These are phyloP conservation scores for Leishmania guyanensis DNA, from an alignment of 208 protist genomes.

Conservation along the genomic window DNA sequence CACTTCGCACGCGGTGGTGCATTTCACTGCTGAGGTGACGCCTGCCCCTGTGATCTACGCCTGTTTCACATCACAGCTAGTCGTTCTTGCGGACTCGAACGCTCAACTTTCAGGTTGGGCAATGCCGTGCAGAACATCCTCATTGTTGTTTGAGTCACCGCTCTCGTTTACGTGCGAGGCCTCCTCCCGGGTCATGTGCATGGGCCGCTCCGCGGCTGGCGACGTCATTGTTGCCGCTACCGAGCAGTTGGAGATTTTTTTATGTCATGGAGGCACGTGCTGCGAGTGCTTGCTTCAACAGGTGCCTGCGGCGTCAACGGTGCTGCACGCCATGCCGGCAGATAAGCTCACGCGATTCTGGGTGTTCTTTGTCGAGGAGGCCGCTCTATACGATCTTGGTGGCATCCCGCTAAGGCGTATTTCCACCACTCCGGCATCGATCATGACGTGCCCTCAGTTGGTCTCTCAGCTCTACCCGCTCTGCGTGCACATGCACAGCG, in stretches of 20 bases:
- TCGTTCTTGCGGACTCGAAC: slow-evolving; percentile 28
- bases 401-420: slow-evolving; percentile 16
- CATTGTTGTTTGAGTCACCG: slow-evolving; percentile 2
- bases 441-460: slow-evolving; percentile 7
- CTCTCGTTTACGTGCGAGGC: slow-evolving; percentile 17
- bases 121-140: background rate
- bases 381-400: slow-evolving; percentile 7
- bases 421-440: background rate
- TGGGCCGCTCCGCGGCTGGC: slow-evolving; percentile 7
- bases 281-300: slow-evolving; percentile 15
- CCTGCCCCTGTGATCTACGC: slow-evolving; percentile 8
- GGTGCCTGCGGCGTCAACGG: background rate
- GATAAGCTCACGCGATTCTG: slow-evolving; percentile 13
- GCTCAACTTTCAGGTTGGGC: slow-evolving; percentile 19
- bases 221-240: slow-evolving; percentile 11
- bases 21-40: slow-evolving; percentile 19
- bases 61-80: slow-evolving; percentile 5
- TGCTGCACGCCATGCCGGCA: slow-evolving; percentile 8
- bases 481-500: background rate
- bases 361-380: slow-evolving; percentile 25
- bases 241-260: slow-evolving; percentile 15
- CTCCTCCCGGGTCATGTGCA: slow-evolving; percentile 17
- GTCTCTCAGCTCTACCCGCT: slow-evolving; percentile 9
- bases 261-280: slow-evolving; percentile 7
- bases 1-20: slow-evolving; percentile 20